Base-by-base conservation (phyloP, 2,329 filamentous ascomycete genomes). In the Cladosporium sp. region DNA sequence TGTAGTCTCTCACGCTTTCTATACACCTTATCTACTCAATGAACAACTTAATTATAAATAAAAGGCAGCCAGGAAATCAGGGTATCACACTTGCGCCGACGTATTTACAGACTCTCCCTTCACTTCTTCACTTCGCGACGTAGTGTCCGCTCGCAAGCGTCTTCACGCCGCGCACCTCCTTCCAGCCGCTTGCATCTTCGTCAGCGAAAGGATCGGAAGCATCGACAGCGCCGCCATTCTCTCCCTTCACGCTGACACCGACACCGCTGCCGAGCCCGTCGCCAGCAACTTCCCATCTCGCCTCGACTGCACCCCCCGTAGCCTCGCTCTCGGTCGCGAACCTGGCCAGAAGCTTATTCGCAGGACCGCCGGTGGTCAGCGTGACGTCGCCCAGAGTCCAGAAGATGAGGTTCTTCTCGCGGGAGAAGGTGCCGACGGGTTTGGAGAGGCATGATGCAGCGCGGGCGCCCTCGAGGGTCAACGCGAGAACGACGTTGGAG, bases 351-450 rank as follows among this genome's bases (percentile, higher is more conserved):
- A 97, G 87, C 79, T 92, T 94, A 72, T 90, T 85, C 69, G 87
- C 85, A 39, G 81, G 77, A 34, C 80, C 78, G 58, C 88, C 88
- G 10, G 86, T 80, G 53, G 83, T 82, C 0, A 89, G 77, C 0
- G 87, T 90, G 18, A 98, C 81, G 68, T 96, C 90, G 54, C 89
- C 89, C 0, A 95, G 79, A 16, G 89, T 88, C 91, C 92, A 96
- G 81, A 91, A 93, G 14, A 95, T 88, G 26, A 92, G 75, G 54
- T 89, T 88, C 73, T 89, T 89, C 53, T 94, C 91, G 72, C 89
- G 90, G 25, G 90, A 82, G 73, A 94, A 93, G 0, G 87, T 92
- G n/a, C 91, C 91, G 0, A 86, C 81, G 0, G 92, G 92, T 75
- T 93, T 94, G 16, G 89, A 91, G 77, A 92, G 90, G 64, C 88